Evolutionary conservation across 139 green algal species (phyloP).

Genomic region (Dunaliella sp.): DNA sequence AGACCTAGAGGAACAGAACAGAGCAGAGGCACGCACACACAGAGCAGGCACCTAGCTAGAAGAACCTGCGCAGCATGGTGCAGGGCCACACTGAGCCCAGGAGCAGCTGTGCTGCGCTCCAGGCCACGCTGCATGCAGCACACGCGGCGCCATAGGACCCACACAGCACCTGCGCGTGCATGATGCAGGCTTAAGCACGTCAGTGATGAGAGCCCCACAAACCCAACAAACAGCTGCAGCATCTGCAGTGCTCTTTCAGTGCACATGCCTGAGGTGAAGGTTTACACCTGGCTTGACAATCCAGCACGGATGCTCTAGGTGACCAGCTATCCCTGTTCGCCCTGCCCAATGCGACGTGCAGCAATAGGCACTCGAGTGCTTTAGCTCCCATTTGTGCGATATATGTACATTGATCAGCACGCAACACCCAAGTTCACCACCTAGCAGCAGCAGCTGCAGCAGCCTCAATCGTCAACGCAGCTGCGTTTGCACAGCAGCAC

Average conservation of each 20-base stretch:
- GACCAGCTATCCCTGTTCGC: too few species aligned
- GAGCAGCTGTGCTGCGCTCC: not conserved
- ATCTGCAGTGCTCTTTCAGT: not conserved
- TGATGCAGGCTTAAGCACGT: too few species aligned
- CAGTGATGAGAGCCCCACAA: not conserved
- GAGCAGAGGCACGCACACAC: too few species aligned
- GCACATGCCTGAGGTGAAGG: not conserved
- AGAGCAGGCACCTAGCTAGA: too few species aligned
- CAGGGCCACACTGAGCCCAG: not conserved
- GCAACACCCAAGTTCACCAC: too few species aligned
- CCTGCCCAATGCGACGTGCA: too few species aligned
- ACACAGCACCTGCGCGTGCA: not conserved
- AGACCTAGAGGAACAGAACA: too few species aligned
- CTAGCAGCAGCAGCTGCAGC: too few species aligned
- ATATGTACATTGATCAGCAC: too few species aligned
- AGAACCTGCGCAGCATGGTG: not conserved
- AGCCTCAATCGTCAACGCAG: too few species aligned
- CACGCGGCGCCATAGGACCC: not conserved
- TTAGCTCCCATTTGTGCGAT: too few species aligned
- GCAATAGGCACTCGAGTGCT: not conserved
- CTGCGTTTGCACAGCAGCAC: too few species aligned
- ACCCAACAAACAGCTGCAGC: not conserved
- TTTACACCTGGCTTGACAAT: not conserved
- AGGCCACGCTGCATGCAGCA: not conserved
- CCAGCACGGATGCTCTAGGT: not conserved